phyloP scores from a whole-genome alignment of 257 asterid species.

The Primulina tabacum region DNA sequence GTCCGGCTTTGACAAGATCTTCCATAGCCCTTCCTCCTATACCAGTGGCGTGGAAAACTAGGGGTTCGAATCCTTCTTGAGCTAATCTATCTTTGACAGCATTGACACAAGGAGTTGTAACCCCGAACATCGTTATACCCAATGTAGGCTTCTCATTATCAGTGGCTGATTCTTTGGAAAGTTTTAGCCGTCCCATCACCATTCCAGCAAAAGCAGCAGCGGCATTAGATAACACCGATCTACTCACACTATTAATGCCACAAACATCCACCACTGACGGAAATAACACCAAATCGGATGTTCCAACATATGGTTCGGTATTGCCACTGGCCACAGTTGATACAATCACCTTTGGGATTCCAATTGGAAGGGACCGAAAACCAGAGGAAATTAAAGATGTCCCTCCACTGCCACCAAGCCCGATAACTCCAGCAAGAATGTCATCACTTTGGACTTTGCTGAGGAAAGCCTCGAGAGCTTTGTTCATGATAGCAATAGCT shows the following conservation, averaged over 20 bases:
- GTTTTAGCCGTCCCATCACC: constrained; percentile 53
- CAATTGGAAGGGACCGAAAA: constrained; percentile 80
- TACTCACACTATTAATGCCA: constrained; percentile 84
- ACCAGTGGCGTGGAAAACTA: constrained; percentile 96
- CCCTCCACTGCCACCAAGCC: constrained; percentile 98
- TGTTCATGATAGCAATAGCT: constrained; percentile 65
- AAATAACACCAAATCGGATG: constrained; percentile 91
- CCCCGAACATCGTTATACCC: constrained; percentile 96
- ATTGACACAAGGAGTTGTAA: constrained; percentile 80
- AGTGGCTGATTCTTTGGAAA: constrained; percentile 29
- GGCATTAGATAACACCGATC: constrained; percentile 67
- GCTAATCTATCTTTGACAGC: constrained; percentile 79
- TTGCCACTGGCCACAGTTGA: constrained; percentile 96
- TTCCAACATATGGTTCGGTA: constrained; percentile 83
- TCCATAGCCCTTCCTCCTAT: constrained; percentile 99
- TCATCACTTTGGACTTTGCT: constrained; percentile 37
- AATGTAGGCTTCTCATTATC: constrained; percentile 53
- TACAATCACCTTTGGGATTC: constrained; percentile 73
- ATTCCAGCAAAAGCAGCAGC: constrained; percentile 91
- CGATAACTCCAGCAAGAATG: constrained; percentile 70
- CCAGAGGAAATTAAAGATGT: constrained; percentile 83
- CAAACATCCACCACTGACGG: constrained; percentile 97
- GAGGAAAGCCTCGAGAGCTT: constrained; percentile 57
- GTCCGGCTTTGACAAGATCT: constrained; percentile 84
- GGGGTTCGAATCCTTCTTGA: constrained; percentile 75